phyloP scores from a whole-genome alignment of 2,329 filamentous ascomycete genomes.

The Alternaria infectoria region DNA sequence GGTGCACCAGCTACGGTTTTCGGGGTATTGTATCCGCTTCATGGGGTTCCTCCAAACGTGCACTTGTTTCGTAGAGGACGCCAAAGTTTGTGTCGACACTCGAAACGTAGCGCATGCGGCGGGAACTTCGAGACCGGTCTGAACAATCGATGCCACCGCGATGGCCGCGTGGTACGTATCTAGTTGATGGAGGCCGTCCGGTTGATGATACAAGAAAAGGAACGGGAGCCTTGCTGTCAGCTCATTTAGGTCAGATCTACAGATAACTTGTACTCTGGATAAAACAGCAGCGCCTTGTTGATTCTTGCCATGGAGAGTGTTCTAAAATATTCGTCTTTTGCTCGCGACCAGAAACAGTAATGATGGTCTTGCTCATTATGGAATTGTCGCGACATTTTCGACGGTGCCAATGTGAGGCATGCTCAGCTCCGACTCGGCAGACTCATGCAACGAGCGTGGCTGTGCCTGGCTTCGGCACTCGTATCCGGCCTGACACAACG shows the following conservation, averaged over 20 bases:
- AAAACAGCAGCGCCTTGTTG: neutral
- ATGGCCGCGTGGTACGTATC: neutral
- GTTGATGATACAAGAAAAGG: neutral
- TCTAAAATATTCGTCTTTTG: neutral
- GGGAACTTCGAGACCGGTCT: conserved; percentile 6
- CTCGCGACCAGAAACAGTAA: neutral
- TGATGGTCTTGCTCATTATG: neutral
- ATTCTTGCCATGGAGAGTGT: neutral
- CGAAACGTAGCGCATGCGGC: conserved; percentile 11
- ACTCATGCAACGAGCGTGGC: neutral
- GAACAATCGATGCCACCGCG: neutral
- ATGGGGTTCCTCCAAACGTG: conserved; percentile 10
- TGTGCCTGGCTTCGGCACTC: neutral
- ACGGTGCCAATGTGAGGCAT: neutral
- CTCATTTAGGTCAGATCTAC: neutral
- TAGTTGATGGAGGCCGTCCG: neutral
- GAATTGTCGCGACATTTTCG: neutral
- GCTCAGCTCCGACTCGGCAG: neutral
- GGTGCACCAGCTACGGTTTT: conserved; percentile 1
- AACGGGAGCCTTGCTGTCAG: neutral
- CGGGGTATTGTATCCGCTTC: neutral
- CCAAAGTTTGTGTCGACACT: conserved; percentile 12
- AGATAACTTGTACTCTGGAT: neutral
- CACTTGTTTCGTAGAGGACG: conserved; percentile 9
- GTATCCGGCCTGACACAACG: neutral